Percentiles rank a stretch among this genome's conserved stretches.
phyloP scores from a whole-genome alignment of 352 stramenopile species.

The Pythium phragmiticola region DNA sequence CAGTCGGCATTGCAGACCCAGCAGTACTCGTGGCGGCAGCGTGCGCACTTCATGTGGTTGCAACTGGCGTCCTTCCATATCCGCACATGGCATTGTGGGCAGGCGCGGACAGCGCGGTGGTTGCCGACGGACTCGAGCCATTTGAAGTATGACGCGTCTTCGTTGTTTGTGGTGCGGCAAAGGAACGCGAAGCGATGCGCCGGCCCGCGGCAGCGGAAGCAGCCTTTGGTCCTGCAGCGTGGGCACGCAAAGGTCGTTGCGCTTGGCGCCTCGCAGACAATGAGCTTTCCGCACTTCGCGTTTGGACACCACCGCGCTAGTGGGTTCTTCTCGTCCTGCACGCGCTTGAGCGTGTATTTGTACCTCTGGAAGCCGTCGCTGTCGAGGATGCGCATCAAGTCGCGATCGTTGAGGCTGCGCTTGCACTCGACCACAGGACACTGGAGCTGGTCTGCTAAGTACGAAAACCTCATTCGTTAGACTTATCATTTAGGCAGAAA shows the following conservation, averaged over 20 bases:
- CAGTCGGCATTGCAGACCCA: conserved; percentile 62
- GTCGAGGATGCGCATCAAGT: background rate
- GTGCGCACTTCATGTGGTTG: conserved; percentile 73
- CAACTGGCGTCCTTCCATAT: conserved; percentile 78
- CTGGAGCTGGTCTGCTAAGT: conserved; percentile 49
- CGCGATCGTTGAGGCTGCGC: conserved; percentile 22
- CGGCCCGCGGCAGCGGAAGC: conserved; percentile 53
- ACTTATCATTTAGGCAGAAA: background rate
- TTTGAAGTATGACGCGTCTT: conserved; percentile 51
- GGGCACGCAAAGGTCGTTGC: conserved; percentile 54
- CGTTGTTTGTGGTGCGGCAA: conserved; percentile 19
- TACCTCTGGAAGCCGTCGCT: background rate
- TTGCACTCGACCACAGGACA: conserved; percentile 61
- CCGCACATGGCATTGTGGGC: conserved; percentile 58
- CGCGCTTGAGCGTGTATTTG: conserved; percentile 39
- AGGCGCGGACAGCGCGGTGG: conserved; percentile 46
- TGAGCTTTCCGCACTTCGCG: conserved; percentile 57
- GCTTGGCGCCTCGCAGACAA: conserved; percentile 37
- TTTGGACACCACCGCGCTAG: conserved; percentile 63
- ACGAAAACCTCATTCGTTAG: background rate
- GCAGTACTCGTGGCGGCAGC: conserved; percentile 63
- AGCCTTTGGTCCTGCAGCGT: conserved; percentile 46
- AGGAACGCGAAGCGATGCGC: conserved; percentile 68
- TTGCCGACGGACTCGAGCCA: conserved; percentile 65
- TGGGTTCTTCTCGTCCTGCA: conserved; percentile 74